Base-by-base conservation (phyloP, 495 filamentous ascomycete species). In the Hyaloscypha hepaticicola region DNA sequence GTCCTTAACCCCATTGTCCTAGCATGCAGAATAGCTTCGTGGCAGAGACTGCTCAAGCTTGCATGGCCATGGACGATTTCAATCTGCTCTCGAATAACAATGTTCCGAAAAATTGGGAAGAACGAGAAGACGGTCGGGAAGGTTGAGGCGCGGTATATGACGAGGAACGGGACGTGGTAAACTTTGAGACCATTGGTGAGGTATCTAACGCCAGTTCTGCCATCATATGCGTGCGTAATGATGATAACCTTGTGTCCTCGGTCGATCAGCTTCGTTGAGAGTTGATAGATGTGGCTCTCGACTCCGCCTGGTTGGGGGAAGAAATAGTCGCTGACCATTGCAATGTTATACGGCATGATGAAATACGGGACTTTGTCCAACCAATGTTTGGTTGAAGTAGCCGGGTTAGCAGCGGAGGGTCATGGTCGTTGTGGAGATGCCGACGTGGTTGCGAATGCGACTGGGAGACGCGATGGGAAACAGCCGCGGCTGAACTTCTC, bases 281-380 rank as follows among this genome's bases (percentile, higher is more conserved):
- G 82, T 77, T 99, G 95, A 76, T 98, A 99, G 64, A 99, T 98
- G 78, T 99, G 95, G 78, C 90, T 95, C 81, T 99, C 95, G 64
- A 99, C 85, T 53, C 95, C 95, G 67, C 93, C 93, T 49, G 94
- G 93, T 70, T 98, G 96, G 25, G 95, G 95, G 72, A 94, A 99
- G 85, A 99, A 99, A 84, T 94, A 97, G 80, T 99, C 95, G 82
- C 94, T 93, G 81, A 96, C 89, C 95, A 99, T 98, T 34, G 83
- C 82, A 76, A 85, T 84, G 67, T 82, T 83, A 79, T 88, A 88
- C 25, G 85, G 81, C 84, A 87, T 87, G 41, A 68, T 76, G 68
- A 56, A 31, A 21, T 55, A 28, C 31, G 16, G 29, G 16, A 24
- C 5, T 19, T 9, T 6, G 11, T 57, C 8, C 29, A 8, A 19